These are phyloP conservation scores for Chlorella ohadii DNA, from an alignment of 139 green algal species.

Conservation along the genomic window DNA sequence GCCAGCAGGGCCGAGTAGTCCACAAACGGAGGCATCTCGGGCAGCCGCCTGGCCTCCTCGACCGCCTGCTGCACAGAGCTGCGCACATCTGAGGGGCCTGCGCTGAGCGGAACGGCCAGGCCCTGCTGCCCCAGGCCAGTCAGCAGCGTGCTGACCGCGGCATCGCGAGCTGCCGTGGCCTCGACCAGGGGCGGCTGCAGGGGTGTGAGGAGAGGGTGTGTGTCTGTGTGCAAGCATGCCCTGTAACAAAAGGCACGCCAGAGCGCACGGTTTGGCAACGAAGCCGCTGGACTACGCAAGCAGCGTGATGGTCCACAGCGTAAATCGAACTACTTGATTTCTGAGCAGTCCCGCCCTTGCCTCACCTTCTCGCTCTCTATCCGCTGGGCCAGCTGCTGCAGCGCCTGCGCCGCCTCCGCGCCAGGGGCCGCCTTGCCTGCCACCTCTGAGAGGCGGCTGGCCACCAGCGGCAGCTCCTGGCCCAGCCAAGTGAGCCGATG, in stretches of 20 bases:
- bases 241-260: too few species aligned
- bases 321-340: too few species aligned
- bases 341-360: too few species aligned
- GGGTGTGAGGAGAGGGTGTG: neutral
- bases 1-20: neutral
- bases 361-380: conserved; percentile 18
- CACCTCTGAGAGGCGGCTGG: neutral
- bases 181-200: conserved; percentile 9
- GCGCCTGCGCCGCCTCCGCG: neutral
- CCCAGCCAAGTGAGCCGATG: too few species aligned
- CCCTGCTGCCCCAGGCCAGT: too few species aligned
- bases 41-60: conserved; percentile 1
- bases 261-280: too few species aligned
- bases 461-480: neutral
- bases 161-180: neutral
- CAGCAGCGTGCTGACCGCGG: too few species aligned
- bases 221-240: too few species aligned
- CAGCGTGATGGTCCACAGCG: too few species aligned
- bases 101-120: too few species aligned
- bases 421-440: neutral
- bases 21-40: neutral
- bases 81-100: neutral
- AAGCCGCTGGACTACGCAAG: too few species aligned
- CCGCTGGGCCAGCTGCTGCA: neutral
- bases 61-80: neutral